Evolutionary conservation across 306 rosid genomes (phyloP), one percentile per base, ranked within the genome.

Genomic region (Rosa persica): DNA sequence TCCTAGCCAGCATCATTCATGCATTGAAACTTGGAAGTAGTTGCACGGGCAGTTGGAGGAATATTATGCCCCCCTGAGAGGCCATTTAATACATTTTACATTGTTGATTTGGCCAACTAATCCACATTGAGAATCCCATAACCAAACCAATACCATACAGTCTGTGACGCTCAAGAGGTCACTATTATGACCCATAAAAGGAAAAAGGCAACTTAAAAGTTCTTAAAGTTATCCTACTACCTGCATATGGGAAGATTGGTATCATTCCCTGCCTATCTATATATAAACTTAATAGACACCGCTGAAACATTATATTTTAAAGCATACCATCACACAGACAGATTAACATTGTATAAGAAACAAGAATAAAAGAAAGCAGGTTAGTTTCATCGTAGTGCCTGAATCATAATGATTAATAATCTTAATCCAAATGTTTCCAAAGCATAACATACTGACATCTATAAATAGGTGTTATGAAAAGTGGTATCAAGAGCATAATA

Each of bases 1-100:
- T 81, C 80, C 86, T 82, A 7, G 90, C 44, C 79, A 80, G 68
- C 94, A 89, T 89, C 51, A 40, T 61, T 48, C 58, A 47, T 68
- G 46, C 62, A 40, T 46, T 69, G 43, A 11, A 76, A 23, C 72
- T 43, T 60, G 73, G 70, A 34, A 34, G 36, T 40, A 39, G 81
- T 42, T 30, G 49, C 58, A 10, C 16, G 34, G 46, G 70, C 70
- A 38, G 71, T 8, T 67, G 48, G 71, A 67, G 48, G 71, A 67
- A 40, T 30, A 10, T 42, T 19, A 58, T 23, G 64, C 19, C 17
- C 20, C 42, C 40, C 27, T 11, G 20, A 8, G 70, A 47, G 40
- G 25, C 61, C 70, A 34, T 62, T 62, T 67, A 70, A 76, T 64
- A 71, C 42, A 71, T 1, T 60, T 42, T 49, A 7, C 36, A 19